A percentile compares a stretch with the other conserved stretches of the same genome.
Evolutionary conservation across 2,329 filamentous ascomycete species (phyloP).

Genomic region (Neonectria faginata): DNA sequence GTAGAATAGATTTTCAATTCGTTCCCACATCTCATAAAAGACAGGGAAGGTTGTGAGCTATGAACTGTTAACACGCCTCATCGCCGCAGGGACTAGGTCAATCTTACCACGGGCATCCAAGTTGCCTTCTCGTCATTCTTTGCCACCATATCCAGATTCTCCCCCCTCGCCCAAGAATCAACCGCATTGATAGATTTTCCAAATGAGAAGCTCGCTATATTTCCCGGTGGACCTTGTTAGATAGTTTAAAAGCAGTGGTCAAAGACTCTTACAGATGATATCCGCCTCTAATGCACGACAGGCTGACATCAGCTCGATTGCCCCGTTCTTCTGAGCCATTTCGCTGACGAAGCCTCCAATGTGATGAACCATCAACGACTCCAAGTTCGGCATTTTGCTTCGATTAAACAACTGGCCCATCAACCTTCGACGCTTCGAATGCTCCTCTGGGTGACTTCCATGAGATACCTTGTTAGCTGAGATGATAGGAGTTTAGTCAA

Average conservation of each 20-base stretch:
- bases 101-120: slow-evolving; percentile 44
- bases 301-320: slow-evolving; percentile 16
- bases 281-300: slow-evolving; percentile 34
- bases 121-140: slow-evolving; percentile 48
- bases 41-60: slow-evolving; percentile 30
- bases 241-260: neutral
- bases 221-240: neutral
- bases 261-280: slow-evolving; percentile 30
- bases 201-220: slow-evolving; percentile 45
- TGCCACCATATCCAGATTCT: slow-evolving; percentile 40
- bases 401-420: slow-evolving; percentile 47
- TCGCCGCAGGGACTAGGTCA: neutral
- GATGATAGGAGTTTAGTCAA: neutral
- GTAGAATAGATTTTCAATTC: slow-evolving; percentile 6
- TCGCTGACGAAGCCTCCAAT: slow-evolving; percentile 31
- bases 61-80: neutral
- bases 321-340: neutral
- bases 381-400: slow-evolving; percentile 43
- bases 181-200: slow-evolving; percentile 41
- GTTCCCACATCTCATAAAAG: slow-evolving; percentile 22
- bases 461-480: slow-evolving; percentile 15
- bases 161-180: slow-evolving; percentile 36
- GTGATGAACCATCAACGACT: slow-evolving; percentile 41
- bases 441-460: slow-evolving; percentile 40
- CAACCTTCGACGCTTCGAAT: slow-evolving; percentile 45